Percentiles rank a stretch among this genome's conserved stretches.
Conservation (phyloP, 805 yeast species). For the Suhomyces canberraensis region DNA sequence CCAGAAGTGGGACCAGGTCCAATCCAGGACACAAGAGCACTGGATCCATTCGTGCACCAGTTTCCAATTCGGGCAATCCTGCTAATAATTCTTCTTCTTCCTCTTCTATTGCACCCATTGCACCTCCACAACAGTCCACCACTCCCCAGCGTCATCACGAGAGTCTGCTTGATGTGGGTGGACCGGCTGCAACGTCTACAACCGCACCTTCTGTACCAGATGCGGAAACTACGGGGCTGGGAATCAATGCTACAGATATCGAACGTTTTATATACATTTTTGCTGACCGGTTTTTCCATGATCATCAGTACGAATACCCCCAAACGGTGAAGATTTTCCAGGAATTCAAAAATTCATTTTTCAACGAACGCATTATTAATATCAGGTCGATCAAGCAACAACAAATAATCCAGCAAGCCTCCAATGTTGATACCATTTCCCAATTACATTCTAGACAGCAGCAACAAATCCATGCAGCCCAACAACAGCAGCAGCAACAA, state of each 20-base stretch:
- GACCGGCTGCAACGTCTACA: neutral
- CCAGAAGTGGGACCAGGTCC: conserved; percentile 6
- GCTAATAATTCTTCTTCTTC: neutral
- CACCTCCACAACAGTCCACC: conserved; percentile 1
- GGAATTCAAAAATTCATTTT: conserved; percentile 40
- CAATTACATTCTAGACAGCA: conserved; percentile 5
- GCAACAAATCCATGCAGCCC: conserved; percentile 1
- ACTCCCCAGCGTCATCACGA: conserved; percentile 4
- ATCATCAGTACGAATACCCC: conserved; percentile 40
- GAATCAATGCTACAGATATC: conserved; percentile 23
- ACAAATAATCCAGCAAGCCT: conserved; percentile 1
- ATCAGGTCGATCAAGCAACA: conserved; percentile 12
- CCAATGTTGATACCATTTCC: conserved; percentile 4
- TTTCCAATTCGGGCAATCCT: neutral
- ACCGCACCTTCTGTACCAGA: neutral
- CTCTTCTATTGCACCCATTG: neutral
- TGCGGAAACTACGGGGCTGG: conserved; percentile 5
- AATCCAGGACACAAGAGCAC: conserved; percentile 2
- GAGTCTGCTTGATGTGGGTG: conserved; percentile 2
- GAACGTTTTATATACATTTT: conserved; percentile 39
- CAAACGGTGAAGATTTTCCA: conserved; percentile 42
- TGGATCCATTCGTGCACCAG: conserved; percentile 1
- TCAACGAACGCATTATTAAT: conserved; percentile 39
- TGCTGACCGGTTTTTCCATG: conserved; percentile 41
- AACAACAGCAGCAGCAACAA: conserved; percentile 5